These are phyloP conservation scores for Saccharomyces pastorianus DNA, from an alignment of 1,139 yeast genomes.

Conservation along the genomic window DNA sequence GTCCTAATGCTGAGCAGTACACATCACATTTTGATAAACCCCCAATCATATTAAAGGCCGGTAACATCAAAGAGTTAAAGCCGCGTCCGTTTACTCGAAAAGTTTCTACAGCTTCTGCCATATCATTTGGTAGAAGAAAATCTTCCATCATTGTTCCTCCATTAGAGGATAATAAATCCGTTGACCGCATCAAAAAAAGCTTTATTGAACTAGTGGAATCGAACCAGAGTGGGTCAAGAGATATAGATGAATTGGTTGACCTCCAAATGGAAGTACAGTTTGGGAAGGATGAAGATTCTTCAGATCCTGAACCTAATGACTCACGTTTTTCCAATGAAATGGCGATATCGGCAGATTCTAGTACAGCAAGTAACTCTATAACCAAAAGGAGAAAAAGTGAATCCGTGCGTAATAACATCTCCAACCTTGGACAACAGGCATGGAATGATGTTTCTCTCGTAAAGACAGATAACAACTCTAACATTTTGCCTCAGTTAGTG, in stretches of 20 bases:
- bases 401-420: slow-evolving; percentile 3
- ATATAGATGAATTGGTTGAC: slow-evolving; percentile 26
- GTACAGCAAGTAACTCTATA: slow-evolving; percentile 3
- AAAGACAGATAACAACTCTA: slow-evolving; percentile 1
- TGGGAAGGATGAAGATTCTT: slow-evolving; percentile 4
- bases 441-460: slow-evolving; percentile 1
- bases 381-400: slow-evolving; percentile 2
- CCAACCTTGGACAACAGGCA: neutral
- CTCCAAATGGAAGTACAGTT: slow-evolving; percentile 24
- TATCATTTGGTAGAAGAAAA: slow-evolving; percentile 13
- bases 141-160: slow-evolving; percentile 9
- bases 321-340: neutral
- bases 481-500: slow-evolving; percentile 23
- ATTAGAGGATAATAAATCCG: slow-evolving; percentile 7
- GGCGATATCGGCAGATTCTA: neutral
- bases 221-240: slow-evolving; percentile 12
- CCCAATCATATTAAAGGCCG: slow-evolving; percentile 18
- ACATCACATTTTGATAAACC: slow-evolving; percentile 24
- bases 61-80: slow-evolving; percentile 22
- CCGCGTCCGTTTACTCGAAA: slow-evolving; percentile 8
- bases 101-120: slow-evolving; percentile 10
- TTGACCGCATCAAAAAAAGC: slow-evolving; percentile 11
- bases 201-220: slow-evolving; percentile 15
- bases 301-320: slow-evolving; percentile 2
- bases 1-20: slow-evolving; percentile 33